Evolutionary conservation across 345 rosid species (phyloP).

Genomic region (Corchorus olitorius): DNA sequence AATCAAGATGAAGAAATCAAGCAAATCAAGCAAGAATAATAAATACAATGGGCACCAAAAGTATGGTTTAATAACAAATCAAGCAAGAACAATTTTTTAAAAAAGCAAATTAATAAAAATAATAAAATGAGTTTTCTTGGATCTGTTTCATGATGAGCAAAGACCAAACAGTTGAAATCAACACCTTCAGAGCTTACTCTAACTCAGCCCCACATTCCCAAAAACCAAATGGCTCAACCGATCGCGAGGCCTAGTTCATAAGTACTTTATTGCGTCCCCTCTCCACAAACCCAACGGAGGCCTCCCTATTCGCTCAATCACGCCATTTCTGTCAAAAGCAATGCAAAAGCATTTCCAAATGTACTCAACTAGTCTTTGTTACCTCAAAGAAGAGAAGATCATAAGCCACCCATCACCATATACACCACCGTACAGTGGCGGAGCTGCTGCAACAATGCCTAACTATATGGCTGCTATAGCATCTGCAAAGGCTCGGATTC

Average conservation of each 20-base stretch:
- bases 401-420: constrained; percentile 33
- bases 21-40: no score
- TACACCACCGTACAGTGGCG: constrained; percentile 25
- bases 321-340: constrained; percentile 32
- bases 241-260: constrained; percentile 33
- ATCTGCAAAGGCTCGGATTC: constrained; percentile 56
- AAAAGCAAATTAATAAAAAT: no score
- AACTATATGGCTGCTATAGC: constrained; percentile 84
- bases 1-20: no score
- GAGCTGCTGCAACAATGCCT: constrained; percentile 34
- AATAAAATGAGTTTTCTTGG: no score
- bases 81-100: no score
- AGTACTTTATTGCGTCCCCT: constrained; percentile 30
- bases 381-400: constrained; percentile 39
- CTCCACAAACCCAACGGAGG: constrained; percentile 19
- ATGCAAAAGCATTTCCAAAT: constrained; percentile 36
- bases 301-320: constrained; percentile 9
- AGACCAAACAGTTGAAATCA: constrained; percentile 77
- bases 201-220: constrained; percentile 28
- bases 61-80: no score
- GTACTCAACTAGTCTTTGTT: constrained; percentile 51
- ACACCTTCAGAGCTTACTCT: constrained; percentile 48
- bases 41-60: no score
- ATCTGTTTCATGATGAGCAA: no score
- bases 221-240: constrained; percentile 31